Evolutionary conservation across 2,329 filamentous ascomycete species (phyloP).

Genomic region (Trichoderma sp.): DNA sequence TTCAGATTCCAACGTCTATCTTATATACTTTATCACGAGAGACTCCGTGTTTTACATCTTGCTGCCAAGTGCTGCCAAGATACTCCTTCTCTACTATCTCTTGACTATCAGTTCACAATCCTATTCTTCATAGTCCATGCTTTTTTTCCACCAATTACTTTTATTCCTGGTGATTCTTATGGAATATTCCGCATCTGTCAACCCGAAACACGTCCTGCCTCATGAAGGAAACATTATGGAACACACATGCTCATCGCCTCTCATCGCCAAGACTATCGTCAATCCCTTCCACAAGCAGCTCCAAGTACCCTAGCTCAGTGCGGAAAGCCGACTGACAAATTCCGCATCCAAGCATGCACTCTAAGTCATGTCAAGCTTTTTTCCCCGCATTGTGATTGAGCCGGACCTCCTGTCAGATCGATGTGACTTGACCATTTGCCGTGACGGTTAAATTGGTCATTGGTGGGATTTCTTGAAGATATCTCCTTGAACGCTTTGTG

Average conservation of each 20-base stretch:
- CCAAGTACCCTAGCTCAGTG: background rate
- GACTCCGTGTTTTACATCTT: background rate
- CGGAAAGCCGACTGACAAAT: background rate
- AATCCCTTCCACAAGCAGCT: background rate
- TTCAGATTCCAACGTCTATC: background rate
- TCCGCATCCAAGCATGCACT: background rate
- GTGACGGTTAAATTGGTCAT: background rate
- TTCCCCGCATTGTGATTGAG: background rate
- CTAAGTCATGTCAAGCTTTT: background rate
- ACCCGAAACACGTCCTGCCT: background rate
- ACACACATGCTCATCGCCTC: background rate
- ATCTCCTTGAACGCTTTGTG: background rate
- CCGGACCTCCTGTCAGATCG: background rate
- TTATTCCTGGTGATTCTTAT: background rate
- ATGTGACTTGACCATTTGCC: background rate
- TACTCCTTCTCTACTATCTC: background rate
- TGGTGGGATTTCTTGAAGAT: background rate
- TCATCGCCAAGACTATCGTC: background rate
- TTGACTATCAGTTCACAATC: background rate
- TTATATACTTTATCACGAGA: background rate
- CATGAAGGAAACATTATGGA: background rate
- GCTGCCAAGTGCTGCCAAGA: background rate
- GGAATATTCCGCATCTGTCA: background rate
- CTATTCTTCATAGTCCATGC: background rate
- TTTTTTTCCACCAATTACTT: constrained; percentile 15